phyloP scores from a whole-genome alignment of 768 basidiomycete genomes.

The Mycena vitilis region DNA sequence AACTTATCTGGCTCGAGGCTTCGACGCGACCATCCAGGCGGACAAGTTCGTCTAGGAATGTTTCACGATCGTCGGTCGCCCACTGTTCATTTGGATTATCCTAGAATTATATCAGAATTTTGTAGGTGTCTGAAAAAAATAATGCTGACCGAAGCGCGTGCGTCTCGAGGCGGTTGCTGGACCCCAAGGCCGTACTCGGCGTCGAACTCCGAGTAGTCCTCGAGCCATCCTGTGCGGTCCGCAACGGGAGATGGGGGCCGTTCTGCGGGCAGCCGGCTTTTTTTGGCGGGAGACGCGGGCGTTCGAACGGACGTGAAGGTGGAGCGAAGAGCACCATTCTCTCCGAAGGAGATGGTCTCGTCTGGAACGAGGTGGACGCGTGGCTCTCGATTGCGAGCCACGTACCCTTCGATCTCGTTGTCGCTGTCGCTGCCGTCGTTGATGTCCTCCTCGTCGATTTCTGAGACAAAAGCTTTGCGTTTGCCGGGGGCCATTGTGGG shows the following conservation, averaged over 20 bases:
- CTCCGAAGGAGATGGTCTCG: not conserved
- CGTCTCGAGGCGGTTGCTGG: not conserved
- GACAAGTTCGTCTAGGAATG: not conserved
- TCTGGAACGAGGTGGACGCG: not conserved
- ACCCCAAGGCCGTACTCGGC: not conserved
- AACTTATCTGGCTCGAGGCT: not conserved
- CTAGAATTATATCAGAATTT: not conserved
- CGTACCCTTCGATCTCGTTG: not conserved
- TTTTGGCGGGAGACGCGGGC: conserved; percentile 4
- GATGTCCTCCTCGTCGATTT: not conserved
- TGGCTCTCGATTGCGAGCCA: not conserved
- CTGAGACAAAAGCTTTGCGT: not conserved
- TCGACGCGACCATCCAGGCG: not conserved
- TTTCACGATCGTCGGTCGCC: not conserved
- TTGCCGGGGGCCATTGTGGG: no score
- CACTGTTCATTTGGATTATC: not conserved
- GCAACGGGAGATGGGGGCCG: no score
- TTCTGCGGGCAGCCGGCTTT: not conserved
- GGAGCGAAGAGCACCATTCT: not conserved
- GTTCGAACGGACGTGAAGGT: not conserved
- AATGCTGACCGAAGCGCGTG: not conserved
- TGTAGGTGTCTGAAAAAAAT: no score
- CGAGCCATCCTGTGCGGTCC: no score
- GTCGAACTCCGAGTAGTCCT: conserved; percentile 1
- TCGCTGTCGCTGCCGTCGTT: conserved; percentile 9